Conservation (phyloP, 2,329 filamentous ascomycete species). For the Ophiostoma ulmi region DNA sequence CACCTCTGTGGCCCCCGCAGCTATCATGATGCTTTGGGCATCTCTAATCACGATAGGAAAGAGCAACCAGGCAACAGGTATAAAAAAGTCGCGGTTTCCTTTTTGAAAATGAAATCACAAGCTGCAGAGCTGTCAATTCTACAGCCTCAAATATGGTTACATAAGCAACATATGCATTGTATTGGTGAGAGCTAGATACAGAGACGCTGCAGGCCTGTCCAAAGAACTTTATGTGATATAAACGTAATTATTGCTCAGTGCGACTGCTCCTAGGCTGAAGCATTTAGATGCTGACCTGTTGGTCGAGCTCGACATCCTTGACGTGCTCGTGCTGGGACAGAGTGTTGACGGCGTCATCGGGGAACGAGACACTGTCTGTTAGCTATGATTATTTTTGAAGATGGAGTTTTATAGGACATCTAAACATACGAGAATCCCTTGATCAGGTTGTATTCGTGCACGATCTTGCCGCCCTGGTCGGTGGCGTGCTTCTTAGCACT, state of each 20-base stretch:
- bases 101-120: not conserved
- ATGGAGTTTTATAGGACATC: no score
- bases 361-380: conserved; percentile 62
- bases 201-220: not conserved
- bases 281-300: conserved; percentile 61
- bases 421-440: conserved; percentile 81
- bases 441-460: conserved; percentile 77
- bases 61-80: not conserved
- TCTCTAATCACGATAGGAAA: not conserved
- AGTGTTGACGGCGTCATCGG: conserved; percentile 59
- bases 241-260: not conserved
- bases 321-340: conserved; percentile 67
- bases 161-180: not conserved
- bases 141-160: not conserved
- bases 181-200: not conserved
- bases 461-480: conserved; percentile 77
- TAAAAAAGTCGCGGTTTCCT: not conserved
- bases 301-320: conserved; percentile 68
- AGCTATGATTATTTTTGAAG: not conserved
- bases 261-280: not conserved
- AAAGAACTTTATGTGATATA: not conserved
- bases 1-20: not conserved
- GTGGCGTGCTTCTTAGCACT: conserved; percentile 72
- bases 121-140: no score
- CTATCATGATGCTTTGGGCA: not conserved